Conservation (phyloP, 2,329 filamentous ascomycete genomes). For the Talaromyces sp. region DNA sequence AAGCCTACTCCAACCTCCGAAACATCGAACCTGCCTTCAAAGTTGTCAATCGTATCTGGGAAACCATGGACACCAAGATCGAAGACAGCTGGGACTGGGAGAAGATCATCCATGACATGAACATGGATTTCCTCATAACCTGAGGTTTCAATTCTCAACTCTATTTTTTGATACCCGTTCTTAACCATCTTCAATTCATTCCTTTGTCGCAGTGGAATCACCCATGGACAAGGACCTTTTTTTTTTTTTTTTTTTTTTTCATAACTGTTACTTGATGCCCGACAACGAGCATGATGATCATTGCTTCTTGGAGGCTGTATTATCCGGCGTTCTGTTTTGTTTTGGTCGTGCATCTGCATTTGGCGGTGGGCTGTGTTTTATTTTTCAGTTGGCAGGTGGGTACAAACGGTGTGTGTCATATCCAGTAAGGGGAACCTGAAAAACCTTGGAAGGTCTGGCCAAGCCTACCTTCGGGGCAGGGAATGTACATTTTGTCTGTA, state of each 20-base stretch:
- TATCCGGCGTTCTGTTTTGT: slow-evolving; percentile 21
- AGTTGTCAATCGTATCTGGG: slow-evolving; percentile 61
- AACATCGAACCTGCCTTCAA: slow-evolving; percentile 61
- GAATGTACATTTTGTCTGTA: background rate
- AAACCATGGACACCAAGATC: slow-evolving; percentile 60
- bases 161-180: slow-evolving; percentile 23
- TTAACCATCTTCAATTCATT: slow-evolving; percentile 6
- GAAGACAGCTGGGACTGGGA: slow-evolving; percentile 67
- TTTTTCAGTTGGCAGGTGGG: slow-evolving; percentile 7
- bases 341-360: slow-evolving; percentile 22
- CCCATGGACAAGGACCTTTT: background rate
- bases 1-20: slow-evolving; percentile 59
- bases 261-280: slow-evolving; percentile 7
- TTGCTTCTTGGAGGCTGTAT: slow-evolving; percentile 17
- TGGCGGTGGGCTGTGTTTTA: slow-evolving; percentile 8
- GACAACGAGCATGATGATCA: slow-evolving; percentile 16
- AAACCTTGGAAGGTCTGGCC: no score
- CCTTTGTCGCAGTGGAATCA: background rate
- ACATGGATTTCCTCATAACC: slow-evolving; percentile 65
- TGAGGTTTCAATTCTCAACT: slow-evolving; percentile 34
- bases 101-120: slow-evolving; percentile 59
- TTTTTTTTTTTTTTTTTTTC: background rate
- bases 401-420: slow-evolving; percentile 7
- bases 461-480: no score
- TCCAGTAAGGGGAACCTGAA: slow-evolving; percentile 7